These are phyloP conservation scores for Dichotomopilus funicola DNA, from an alignment of 2,329 filamentous ascomycete species.

Conservation along the genomic window DNA sequence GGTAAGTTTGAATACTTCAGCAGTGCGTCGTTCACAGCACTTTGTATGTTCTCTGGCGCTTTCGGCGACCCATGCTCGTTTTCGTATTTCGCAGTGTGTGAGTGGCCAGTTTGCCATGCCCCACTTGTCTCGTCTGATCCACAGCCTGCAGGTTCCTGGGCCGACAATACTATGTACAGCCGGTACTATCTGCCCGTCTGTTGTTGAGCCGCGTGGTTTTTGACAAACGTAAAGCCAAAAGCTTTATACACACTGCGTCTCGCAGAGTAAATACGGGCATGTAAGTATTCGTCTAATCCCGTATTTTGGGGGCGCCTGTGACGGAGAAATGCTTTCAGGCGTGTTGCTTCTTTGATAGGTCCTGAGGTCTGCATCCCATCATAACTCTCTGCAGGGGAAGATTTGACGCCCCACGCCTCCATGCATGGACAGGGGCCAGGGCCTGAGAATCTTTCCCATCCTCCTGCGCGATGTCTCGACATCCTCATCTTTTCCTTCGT, in stretches of 20 bases:
- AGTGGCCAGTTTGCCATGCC: slow-evolving; percentile 1
- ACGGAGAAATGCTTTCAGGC: neutral
- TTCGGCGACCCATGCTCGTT: slow-evolving; percentile 2
- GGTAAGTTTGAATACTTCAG: no score
- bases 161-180: no score
- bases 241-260: no score
- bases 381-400: slow-evolving; percentile 2
- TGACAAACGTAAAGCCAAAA: no score
- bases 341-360: neutral
- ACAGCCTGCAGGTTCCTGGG: neutral
- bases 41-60: neutral
- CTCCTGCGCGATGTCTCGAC: neutral
- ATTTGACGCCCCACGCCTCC: slow-evolving; percentile 4
- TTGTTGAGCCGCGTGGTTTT: no score
- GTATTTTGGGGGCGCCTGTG: no score
- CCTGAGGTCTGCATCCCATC: neutral
- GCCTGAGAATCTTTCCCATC: slow-evolving; percentile 4
- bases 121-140: neutral
- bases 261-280: no score
- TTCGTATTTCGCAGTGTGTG: slow-evolving; percentile 3
- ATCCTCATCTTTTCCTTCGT: slow-evolving; percentile 8
- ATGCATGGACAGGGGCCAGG: slow-evolving; percentile 5
- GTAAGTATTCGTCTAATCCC: no score
- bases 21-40: neutral
- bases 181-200: no score